Conservation (phyloP, 2,329 filamentous ascomycete species). For the Lachnellula subtilissima region DNA sequence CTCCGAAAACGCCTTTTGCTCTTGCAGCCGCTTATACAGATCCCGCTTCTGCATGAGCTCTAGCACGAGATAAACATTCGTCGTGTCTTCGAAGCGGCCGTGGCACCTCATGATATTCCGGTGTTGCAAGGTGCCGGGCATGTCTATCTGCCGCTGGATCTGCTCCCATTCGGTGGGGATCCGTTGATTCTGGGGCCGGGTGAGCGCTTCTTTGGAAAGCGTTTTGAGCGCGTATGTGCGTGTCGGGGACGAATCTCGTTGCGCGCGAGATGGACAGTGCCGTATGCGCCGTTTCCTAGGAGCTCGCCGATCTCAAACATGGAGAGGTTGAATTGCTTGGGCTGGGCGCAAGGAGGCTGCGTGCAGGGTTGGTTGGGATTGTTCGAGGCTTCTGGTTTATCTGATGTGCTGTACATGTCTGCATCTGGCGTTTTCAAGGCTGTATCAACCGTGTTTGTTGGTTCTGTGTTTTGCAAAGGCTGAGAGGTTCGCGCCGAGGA, state of each 20-base stretch:
- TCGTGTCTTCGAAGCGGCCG: slow-evolving; percentile 66
- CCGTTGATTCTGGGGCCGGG: too few species aligned
- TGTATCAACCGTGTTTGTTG: slow-evolving; percentile 1
- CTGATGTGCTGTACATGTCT: not conserved
- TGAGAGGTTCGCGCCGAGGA: not conserved
- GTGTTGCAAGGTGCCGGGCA: slow-evolving; percentile 64
- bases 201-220: slow-evolving; percentile 61
- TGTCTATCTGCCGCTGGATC: slow-evolving; percentile 65
- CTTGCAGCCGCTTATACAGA: slow-evolving; percentile 64
- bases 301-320: slow-evolving; percentile 63
- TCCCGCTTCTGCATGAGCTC: slow-evolving; percentile 66
- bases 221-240: slow-evolving; percentile 67
- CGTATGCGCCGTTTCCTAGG: slow-evolving; percentile 66
- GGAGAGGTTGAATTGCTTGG: slow-evolving; percentile 61
- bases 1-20: slow-evolving; percentile 53
- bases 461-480: not conserved
- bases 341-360: slow-evolving; percentile 33
- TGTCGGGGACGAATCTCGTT: slow-evolving; percentile 59
- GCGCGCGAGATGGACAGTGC: slow-evolving; percentile 63
- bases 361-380: slow-evolving; percentile 27
- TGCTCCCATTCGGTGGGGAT: slow-evolving; percentile 51
- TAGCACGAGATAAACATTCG: slow-evolving; percentile 64
- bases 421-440: not conserved
- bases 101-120: slow-evolving; percentile 63
- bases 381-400: not conserved